phyloP scores from a whole-genome alignment of 164 flowering plant genomes.

The Chimonanthus praecox region DNA sequence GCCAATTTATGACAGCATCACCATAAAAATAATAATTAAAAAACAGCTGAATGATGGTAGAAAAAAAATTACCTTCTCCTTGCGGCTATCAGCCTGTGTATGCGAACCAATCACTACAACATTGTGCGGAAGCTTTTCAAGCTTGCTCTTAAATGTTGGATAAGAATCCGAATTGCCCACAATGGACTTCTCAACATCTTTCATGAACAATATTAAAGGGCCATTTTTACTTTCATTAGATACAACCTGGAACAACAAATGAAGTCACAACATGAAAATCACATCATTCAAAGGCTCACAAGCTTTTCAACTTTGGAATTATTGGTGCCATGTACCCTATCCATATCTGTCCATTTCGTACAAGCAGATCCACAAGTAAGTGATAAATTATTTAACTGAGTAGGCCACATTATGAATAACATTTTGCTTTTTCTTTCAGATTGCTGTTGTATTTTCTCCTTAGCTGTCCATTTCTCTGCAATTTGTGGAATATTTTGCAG shows the following conservation, averaged over 20 bases:
- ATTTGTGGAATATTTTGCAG: no score
- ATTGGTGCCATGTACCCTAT: no score
- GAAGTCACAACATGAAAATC: not conserved
- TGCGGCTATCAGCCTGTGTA: slow-evolving; percentile 68
- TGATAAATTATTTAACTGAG: no score
- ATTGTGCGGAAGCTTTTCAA: slow-evolving; percentile 76
- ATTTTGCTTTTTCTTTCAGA: no score
- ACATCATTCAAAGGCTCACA: not conserved
- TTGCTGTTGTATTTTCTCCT: no score
- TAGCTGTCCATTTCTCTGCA: no score
- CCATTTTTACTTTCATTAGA: slow-evolving; percentile 53
- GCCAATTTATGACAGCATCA: slow-evolving; percentile 58
- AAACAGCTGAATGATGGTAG: slow-evolving; percentile 7
- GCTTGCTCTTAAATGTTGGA: slow-evolving; percentile 54
- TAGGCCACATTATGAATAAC: no score
- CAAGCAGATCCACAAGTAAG: no score
- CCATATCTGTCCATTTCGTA: no score
- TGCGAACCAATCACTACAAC: slow-evolving; percentile 75
- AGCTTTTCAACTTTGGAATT: no score
- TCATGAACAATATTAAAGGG: slow-evolving; percentile 80
- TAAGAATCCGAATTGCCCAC: slow-evolving; percentile 64
- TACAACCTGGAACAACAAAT: slow-evolving; percentile 43
- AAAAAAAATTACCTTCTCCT: slow-evolving; percentile 63
- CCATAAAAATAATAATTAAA: slow-evolving; percentile 46
- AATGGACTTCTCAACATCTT: slow-evolving; percentile 85